Base-by-base conservation (phyloP, 169 alveolate species). In the Eimeria tenella region DNA sequence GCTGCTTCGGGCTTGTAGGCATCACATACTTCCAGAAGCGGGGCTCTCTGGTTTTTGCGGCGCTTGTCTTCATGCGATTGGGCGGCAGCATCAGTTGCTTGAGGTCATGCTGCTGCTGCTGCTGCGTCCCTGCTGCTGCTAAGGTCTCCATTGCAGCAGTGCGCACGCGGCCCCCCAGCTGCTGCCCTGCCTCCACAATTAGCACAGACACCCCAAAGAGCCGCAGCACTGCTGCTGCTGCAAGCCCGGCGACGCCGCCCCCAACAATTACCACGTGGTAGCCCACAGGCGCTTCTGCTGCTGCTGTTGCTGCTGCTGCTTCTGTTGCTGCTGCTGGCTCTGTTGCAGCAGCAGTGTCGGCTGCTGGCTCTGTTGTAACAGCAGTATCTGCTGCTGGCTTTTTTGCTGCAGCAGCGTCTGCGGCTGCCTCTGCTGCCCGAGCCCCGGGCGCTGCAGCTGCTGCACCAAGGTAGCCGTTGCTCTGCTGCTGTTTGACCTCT, bases 141-240 rank as follows among this genome's bases (percentile, higher is more conserved):
- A 9, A 13, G 49, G 50, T 68, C 1, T 21, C 15, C 15, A 68
- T 13, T 19, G 87, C 87, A 4, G 87, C 70, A 4, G 91, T 83
- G 63, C 68, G 74, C 23, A 83, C 68, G 58, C 91, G 74, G 1
- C 91, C 91, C 11, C 91, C 91, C 21, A 83, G 91, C 31, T 52
- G 74, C 79, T 60, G 63, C 42, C 73, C 52, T 31, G 91, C 91
- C 77, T 83, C 91, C 19, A 83, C 58, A 60, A 83, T 74, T 55
- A 83, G 77, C 56, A 83, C 91, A 17, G 74, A 63, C 19, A 60
- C 65, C 13, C 68, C 68, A 42, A 83, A 83, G 56, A 83, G 79
- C 75, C 91, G 91, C 91, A 83, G 77, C 49, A 83, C 73, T 4
- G 74, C 53, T 7, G 91, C 91, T 17, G 91, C 91, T 17, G 77